Evolutionary conservation across 2,329 filamentous ascomycete species (phyloP).

Genomic region (Curvularia sp.): DNA sequence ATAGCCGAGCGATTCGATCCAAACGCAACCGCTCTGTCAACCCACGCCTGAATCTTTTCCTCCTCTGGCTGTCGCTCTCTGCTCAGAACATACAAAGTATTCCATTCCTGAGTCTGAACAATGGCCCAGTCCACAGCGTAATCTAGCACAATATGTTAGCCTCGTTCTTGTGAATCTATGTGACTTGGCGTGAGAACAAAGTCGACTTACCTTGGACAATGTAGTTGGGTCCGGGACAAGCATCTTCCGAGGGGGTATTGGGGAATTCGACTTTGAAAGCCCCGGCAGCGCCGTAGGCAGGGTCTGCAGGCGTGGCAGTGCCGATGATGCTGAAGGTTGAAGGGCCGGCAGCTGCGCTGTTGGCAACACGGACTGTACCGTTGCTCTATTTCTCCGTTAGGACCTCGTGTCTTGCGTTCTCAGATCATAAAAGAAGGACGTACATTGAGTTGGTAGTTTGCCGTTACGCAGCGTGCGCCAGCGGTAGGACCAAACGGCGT

Average conservation of each 20-base stretch:
- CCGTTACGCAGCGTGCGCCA: constrained; percentile 34
- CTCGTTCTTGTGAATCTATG: too few relatives aligned
- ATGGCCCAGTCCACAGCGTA: constrained; percentile 37
- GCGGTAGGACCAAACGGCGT: constrained; percentile 38
- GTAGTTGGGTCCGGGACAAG: constrained; percentile 40
- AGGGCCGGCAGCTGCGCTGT: constrained; percentile 29
- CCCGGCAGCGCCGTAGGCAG: constrained; percentile 30
- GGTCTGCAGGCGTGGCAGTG: constrained; percentile 31
- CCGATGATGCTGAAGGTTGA: constrained; percentile 27
- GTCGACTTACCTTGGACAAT: constrained; percentile 37
- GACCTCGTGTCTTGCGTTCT: not conserved
- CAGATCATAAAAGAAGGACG: not conserved
- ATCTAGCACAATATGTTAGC: constrained; percentile 22
- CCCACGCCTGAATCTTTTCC: constrained; percentile 31
- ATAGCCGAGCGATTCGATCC: constrained; percentile 29
- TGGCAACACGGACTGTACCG: constrained; percentile 35
- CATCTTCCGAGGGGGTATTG: constrained; percentile 14
- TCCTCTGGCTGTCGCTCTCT: constrained; percentile 30
- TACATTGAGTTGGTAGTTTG: constrained; percentile 36
- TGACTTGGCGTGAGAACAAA: not conserved
- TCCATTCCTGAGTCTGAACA: constrained; percentile 41
- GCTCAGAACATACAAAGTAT: constrained; percentile 38
- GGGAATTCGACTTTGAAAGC: constrained; percentile 38
- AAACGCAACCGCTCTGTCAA: constrained; percentile 14
- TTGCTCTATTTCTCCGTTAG: constrained; percentile 22